phyloP scores from a whole-genome alignment of 2,329 filamentous ascomycete species.

The Fusarium armeniacum region DNA sequence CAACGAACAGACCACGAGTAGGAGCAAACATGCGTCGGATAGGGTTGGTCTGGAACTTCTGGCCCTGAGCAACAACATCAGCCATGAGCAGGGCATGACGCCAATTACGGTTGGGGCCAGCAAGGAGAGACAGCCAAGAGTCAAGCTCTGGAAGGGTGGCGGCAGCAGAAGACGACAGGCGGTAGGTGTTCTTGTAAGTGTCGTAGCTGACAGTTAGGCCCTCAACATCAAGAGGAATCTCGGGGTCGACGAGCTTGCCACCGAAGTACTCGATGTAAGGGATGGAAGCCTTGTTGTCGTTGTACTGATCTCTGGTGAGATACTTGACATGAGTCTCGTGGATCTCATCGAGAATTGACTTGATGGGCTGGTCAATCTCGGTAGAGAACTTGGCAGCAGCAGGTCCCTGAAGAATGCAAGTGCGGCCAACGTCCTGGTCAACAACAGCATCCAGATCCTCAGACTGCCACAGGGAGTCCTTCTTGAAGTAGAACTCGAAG shows the following conservation, averaged over 20 bases:
- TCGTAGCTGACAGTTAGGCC: conserved; percentile 88
- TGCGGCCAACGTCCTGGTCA: conserved; percentile 93
- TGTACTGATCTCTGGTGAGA: conserved; percentile 85
- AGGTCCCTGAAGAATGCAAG: conserved; percentile 95
- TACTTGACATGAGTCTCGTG: conserved; percentile 88
- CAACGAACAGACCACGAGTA: conserved; percentile 86
- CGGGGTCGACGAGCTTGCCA: conserved; percentile 81
- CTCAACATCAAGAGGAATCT: conserved; percentile 83
- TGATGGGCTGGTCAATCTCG: conserved; percentile 90
- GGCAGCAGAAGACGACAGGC: conserved; percentile 81
- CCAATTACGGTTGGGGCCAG: conserved; percentile 90
- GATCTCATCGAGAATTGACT: conserved; percentile 92
- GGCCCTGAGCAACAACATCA: conserved; percentile 93
- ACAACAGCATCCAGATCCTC: conserved; percentile 97
- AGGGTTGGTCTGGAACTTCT: conserved; percentile 97
- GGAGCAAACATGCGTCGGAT: conserved; percentile 93
- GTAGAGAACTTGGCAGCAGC: conserved; percentile 93
- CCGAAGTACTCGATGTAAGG: conserved; percentile 96
- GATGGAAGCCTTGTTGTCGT: conserved; percentile 78
- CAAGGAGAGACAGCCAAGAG: conserved; percentile 89
- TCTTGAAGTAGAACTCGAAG: conserved; percentile 99
- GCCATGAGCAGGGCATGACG: conserved; percentile 93
- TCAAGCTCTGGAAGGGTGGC: conserved; percentile 82
- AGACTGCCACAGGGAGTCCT: conserved; percentile 99
- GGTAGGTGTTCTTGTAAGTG: conserved; percentile 82